These are phyloP conservation scores for Psilocybe cyanescens DNA, from an alignment of 768 basidiomycete genomes.

Conservation along the genomic window DNA sequence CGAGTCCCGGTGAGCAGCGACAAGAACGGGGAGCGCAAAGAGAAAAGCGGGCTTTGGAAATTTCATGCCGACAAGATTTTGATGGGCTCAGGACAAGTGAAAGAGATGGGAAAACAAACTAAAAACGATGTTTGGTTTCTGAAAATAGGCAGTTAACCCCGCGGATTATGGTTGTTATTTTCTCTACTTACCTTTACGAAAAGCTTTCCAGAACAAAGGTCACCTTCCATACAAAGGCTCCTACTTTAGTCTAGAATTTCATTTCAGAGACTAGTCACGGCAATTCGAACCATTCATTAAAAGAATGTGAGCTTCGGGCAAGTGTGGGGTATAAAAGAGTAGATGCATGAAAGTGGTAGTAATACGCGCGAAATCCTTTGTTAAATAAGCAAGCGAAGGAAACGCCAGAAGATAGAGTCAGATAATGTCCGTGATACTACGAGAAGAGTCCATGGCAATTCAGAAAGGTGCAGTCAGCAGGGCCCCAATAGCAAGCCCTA, in stretches of 20 bases:
- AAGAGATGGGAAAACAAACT: conserved; percentile 14
- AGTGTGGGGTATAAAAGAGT: neutral
- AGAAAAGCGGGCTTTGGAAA: conserved; percentile 29
- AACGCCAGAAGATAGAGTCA: neutral
- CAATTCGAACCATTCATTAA: neutral
- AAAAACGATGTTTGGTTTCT: neutral
- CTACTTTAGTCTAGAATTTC: neutral
- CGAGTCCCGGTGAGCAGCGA: conserved; percentile 36
- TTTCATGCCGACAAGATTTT: conserved; percentile 34
- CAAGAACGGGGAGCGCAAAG: conserved; percentile 42
- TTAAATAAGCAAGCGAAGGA: neutral
- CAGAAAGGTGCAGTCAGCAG: conserved; percentile 5
- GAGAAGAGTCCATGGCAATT: neutral
- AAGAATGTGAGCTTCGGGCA: neutral
- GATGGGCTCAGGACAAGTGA: conserved; percentile 13
- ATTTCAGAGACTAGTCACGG: neutral
- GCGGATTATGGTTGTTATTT: too few species aligned
- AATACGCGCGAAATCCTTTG: neutral
- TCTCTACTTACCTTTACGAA: too few species aligned
- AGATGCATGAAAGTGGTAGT: neutral
- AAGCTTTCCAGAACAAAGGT: neutral
- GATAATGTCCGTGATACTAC: neutral
- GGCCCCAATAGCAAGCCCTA: conserved; percentile 5
- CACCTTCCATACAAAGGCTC: neutral
- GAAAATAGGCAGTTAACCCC: neutral